phyloP scores from a whole-genome alignment of 2,329 filamentous ascomycete species.

The Hymenoscyphus repandus region DNA sequence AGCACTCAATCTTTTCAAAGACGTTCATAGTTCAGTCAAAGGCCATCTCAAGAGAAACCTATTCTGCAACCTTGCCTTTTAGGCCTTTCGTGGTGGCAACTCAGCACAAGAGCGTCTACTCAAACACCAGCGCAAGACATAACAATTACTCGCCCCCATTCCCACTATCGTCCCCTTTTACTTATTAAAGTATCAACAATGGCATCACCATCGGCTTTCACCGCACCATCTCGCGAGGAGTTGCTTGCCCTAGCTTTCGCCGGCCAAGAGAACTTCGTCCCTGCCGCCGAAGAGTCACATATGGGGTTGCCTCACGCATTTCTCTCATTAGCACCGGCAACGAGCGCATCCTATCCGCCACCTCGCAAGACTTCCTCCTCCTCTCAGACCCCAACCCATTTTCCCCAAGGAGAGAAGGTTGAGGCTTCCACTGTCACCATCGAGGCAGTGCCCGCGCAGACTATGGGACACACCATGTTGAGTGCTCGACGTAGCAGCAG shows the following conservation, averaged over 20 bases:
- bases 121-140: not conserved
- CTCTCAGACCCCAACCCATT: constrained; percentile 1
- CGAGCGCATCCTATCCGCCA: constrained; percentile 23
- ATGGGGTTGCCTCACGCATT: constrained; percentile 15
- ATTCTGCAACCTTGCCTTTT: too few species aligned
- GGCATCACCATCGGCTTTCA: constrained; percentile 5
- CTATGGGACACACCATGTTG: constrained; percentile 2
- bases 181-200: constrained; percentile 8
- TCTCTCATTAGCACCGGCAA: constrained; percentile 26
- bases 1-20: not conserved
- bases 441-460: not conserved
- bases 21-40: not conserved
- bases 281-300: constrained; percentile 15
- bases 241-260: constrained; percentile 12
- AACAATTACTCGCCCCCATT: not conserved
- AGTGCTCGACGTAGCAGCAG: constrained; percentile 18
- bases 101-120: not conserved
- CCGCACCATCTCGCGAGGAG: constrained; percentile 7
- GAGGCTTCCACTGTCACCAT: not conserved
- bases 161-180: not conserved
- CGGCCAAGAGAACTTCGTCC: constrained; percentile 17
- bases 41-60: too few species aligned
- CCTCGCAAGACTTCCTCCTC: constrained; percentile 2
- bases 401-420: not conserved
- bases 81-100: not conserved